phyloP scores from a whole-genome alignment of 306 rosid species.

The Calophaca sinica region DNA sequence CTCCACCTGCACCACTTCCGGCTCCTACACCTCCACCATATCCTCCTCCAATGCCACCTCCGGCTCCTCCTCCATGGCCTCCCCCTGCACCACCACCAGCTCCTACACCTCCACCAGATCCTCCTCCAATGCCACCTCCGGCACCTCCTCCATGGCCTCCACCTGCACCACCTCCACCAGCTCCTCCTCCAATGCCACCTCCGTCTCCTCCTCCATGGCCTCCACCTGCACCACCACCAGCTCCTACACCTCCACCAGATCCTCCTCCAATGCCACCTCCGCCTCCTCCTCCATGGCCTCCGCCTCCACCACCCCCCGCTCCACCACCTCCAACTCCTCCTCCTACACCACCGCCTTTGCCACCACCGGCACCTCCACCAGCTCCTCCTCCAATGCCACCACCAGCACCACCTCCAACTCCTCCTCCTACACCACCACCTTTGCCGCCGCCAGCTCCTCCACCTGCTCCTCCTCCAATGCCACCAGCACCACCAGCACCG shows the following conservation, averaged over 20 bases:
- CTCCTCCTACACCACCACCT: background rate
- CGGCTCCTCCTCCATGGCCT: background rate
- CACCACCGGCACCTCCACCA: background rate
- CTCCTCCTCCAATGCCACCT: background rate
- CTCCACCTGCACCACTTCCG: background rate
- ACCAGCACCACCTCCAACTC: background rate
- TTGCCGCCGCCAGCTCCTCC: background rate
- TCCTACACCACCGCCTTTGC: background rate
- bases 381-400: background rate
- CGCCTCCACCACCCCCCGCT: background rate
- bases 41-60: background rate
- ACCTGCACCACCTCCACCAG: background rate
- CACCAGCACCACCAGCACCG: background rate
- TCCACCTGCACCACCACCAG: background rate
- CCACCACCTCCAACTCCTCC: slow-evolving; percentile 26
- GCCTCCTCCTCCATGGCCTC: background rate
- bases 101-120: background rate
- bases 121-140: background rate
- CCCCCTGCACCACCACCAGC: background rate
- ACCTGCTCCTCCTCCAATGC: background rate
- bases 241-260: background rate
- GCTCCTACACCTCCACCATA: background rate
- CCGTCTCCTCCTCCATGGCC: background rate
- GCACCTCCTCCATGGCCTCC: background rate
- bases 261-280: background rate